A percentile compares a stretch with the other conserved stretches of the same genome.
These are phyloP conservation scores for Bipolaris sorokiniana DNA, from an alignment of 2,329 filamentous ascomycete species.

Conservation along the genomic window DNA sequence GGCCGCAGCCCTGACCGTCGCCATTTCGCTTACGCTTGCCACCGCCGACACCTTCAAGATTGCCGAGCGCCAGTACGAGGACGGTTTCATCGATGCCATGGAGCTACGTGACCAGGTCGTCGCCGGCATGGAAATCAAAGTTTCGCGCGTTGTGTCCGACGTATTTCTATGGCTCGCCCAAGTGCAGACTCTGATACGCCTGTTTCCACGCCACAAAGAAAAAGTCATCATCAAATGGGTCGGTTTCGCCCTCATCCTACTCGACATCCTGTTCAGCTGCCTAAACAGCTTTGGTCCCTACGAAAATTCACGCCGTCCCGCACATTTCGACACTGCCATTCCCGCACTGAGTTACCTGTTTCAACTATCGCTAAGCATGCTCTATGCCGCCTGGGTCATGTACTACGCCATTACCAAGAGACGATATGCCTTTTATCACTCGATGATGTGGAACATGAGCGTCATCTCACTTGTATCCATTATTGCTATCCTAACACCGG, in stretches of 20 bases:
- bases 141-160: slow-evolving; percentile 91
- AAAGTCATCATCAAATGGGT: slow-evolving; percentile 99
- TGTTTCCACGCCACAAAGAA: slow-evolving; percentile 95
- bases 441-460: slow-evolving; percentile 86
- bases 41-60: slow-evolving; percentile 89
- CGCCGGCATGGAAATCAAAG: slow-evolving; percentile 81
- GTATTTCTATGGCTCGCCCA: slow-evolving; percentile 97
- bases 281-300: slow-evolving; percentile 79
- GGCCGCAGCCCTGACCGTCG: slow-evolving; percentile 67
- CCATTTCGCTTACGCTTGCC: slow-evolving; percentile 89
- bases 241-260: slow-evolving; percentile 87
- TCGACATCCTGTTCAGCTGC: slow-evolving; percentile 89
- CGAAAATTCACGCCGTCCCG: slow-evolving; percentile 66
- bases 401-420: slow-evolving; percentile 94
- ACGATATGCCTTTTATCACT: slow-evolving; percentile 87
- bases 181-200: slow-evolving; percentile 91
- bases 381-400: slow-evolving; percentile 92
- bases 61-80: slow-evolving; percentile 79
- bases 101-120: slow-evolving; percentile 79
- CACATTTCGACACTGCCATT: slow-evolving; percentile 85
- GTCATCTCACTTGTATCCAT: slow-evolving; percentile 80
- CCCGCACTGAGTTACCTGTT: slow-evolving; percentile 92
- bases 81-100: slow-evolving; percentile 79
- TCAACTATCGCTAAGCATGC: slow-evolving; percentile 80
- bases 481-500: slow-evolving; percentile 81